These are phyloP conservation scores for Tuber borchii DNA, from an alignment of 495 filamentous ascomycete genomes.

Conservation along the genomic window DNA sequence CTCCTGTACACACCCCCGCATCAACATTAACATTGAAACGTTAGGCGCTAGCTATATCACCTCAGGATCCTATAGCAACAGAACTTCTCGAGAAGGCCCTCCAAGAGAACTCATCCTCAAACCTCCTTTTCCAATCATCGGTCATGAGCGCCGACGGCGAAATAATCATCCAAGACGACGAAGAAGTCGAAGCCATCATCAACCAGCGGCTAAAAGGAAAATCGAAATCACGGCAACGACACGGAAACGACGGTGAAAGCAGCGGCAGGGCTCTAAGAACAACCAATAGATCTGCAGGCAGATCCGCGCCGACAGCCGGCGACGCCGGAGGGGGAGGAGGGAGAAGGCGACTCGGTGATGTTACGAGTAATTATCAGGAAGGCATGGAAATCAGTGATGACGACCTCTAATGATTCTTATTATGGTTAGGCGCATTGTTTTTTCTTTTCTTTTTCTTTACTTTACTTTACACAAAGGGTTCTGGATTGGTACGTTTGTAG, in stretches of 20 bases:
- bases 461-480: background rate
- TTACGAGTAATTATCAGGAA: constrained; percentile 37
- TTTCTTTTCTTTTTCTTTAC: constrained; percentile 1
- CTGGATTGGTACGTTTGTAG: background rate
- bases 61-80: constrained; percentile 65
- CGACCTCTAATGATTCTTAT: constrained; percentile 22
- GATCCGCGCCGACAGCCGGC: background rate
- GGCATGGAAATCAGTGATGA: constrained; percentile 41
- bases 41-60: constrained; percentile 65
- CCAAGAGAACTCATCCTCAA: constrained; percentile 55
- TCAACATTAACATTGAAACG: constrained; percentile 48
- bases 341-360: constrained; percentile 37
- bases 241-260: constrained; percentile 23
- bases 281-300: constrained; percentile 13
- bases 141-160: constrained; percentile 33
- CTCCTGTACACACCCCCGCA: background rate
- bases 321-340: constrained; percentile 8
- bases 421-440: background rate
- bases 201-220: constrained; percentile 24
- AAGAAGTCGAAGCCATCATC: constrained; percentile 33
- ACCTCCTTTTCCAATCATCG: constrained; percentile 25
- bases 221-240: constrained; percentile 26
- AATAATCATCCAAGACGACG: constrained; percentile 36
- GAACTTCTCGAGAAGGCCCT: constrained; percentile 68
- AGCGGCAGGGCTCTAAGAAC: constrained; percentile 12